Conservation (phyloP, 2,329 filamentous ascomycete species). For the Tolypocladium capitatum region DNA sequence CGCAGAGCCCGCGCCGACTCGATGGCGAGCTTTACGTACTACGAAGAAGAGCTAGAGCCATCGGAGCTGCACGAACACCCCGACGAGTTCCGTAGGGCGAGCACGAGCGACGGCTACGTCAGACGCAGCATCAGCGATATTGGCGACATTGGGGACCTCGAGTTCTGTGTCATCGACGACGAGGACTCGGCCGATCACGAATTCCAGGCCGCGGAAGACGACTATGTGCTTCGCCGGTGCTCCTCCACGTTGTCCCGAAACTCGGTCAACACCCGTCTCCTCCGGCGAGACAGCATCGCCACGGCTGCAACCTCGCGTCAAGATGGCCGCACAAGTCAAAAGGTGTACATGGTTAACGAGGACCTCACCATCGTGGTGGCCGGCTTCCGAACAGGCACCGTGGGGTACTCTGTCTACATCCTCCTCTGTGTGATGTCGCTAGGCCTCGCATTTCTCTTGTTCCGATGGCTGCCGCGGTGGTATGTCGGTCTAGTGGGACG, state of each 20-base stretch:
- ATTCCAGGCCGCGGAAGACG: slow-evolving; percentile 24
- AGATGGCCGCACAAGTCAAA: slow-evolving; percentile 63
- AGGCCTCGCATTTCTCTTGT: slow-evolving; percentile 69
- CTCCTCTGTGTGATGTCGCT: slow-evolving; percentile 57
- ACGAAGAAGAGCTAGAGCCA: slow-evolving; percentile 48
- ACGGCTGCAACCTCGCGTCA: slow-evolving; percentile 53
- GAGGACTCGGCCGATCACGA: slow-evolving; percentile 27
- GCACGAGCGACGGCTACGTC: slow-evolving; percentile 10
- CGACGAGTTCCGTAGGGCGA: slow-evolving; percentile 16
- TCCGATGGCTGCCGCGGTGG: slow-evolving; percentile 86
- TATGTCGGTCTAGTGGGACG: slow-evolving; percentile 63
- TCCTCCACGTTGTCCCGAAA: slow-evolving; percentile 46
- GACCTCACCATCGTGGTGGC: slow-evolving; percentile 89
- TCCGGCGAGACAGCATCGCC: slow-evolving; percentile 55
- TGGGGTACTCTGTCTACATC: slow-evolving; percentile 58
- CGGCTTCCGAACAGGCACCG: slow-evolving; percentile 66
- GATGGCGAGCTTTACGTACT: slow-evolving; percentile 79
- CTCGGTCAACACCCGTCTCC: slow-evolving; percentile 50
- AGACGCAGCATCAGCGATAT: slow-evolving; percentile 23
- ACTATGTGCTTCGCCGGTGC: slow-evolving; percentile 42
- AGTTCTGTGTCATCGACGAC: slow-evolving; percentile 26
- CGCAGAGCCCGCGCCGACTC: slow-evolving; percentile 72
- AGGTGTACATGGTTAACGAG: slow-evolving; percentile 85
- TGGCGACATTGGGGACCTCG: slow-evolving; percentile 25
- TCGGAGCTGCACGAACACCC: slow-evolving; percentile 12